Conservation (phyloP, 768 basidiomycete genomes). For the Tubosaeta sp. region DNA sequence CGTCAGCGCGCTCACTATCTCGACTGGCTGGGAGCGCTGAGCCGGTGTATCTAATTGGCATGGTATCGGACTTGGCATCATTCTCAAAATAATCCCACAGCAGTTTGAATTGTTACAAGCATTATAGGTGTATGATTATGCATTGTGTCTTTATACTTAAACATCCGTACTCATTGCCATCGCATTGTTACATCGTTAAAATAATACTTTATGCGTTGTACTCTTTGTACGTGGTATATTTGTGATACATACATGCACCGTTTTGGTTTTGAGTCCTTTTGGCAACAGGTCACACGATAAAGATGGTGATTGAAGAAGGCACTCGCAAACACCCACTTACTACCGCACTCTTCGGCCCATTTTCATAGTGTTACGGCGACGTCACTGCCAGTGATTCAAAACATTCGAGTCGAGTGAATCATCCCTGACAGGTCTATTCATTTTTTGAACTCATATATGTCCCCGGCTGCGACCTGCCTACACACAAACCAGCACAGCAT, state of each 20-base stretch:
- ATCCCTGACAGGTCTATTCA: too few species aligned
- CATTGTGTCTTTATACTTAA: background rate
- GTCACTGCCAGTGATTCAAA: too few species aligned
- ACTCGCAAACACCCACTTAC: background rate
- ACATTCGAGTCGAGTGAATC: too few species aligned
- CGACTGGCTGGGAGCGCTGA: slow-evolving; percentile 17
- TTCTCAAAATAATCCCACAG: background rate
- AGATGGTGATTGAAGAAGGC: background rate
- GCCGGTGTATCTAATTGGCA: background rate
- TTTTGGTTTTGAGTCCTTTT: background rate
- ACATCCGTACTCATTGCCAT: background rate
- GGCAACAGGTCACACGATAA: background rate
- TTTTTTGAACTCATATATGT: too few species aligned
- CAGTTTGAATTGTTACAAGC: background rate
- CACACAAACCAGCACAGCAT: too few species aligned
- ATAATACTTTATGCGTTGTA: background rate
- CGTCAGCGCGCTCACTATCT: slow-evolving; percentile 36
- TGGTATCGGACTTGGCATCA: background rate
- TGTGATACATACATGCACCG: too few species aligned
- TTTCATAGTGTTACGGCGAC: too few species aligned
- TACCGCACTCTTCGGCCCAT: background rate
- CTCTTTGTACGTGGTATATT: too few species aligned
- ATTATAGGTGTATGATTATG: background rate
- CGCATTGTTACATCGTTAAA: background rate
- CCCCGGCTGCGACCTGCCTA: too few species aligned